Base-by-base conservation (phyloP, 2,329 filamentous ascomycete genomes). In the Trichoderma semiorbis region DNA sequence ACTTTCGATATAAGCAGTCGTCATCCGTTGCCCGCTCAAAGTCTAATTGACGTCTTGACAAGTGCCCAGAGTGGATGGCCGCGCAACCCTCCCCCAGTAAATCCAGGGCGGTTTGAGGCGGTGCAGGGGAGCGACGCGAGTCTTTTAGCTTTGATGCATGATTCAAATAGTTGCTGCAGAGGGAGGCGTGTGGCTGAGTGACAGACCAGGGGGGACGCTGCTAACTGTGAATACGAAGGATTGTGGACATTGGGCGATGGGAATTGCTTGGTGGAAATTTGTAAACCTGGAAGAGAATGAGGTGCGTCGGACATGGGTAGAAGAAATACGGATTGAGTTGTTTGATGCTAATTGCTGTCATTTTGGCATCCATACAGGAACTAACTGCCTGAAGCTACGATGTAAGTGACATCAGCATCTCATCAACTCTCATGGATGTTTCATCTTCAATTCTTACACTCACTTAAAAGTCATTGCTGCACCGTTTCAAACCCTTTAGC, bases 171-270 rank as follows among this genome's bases (percentile, higher is more conserved):
- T 53, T 50, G 28, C 62, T 28, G 43, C 26, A 10, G 14, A 14
- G 28, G 18, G 26, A 50, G 39, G 30, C 43, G 62, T 65, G 64
- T 67, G 64, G 64, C 64, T 67, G 64, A 67, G 64, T 34, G 21
- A 5, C 47, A 36, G 47, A 12, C 32, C n/a, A 14, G 34, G 50
- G 64, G 64, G 64, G 24, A 11, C 14, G 34, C 11, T 43, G 64
- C 32, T 67, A 8, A 14, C 16, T 11, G 47, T n/a, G 34, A 24
- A 30, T 57, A 67, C 64, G 50, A 67, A 36, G 24, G 24, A 28
- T 24, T 26, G 60, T 26, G 24, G 60, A 11, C 34, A 62, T 62
- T 10, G 16, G 24, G 12, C 12, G 21, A 34, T 24, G 28, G 32
- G 7, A 14, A 21, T 14, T 24, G 18, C 26, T 24, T 39, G 21